Evolutionary conservation across 257 asterid species (phyloP), one percentile per base, ranked within the genome.

Genomic region (Haberlea rhodopensis): DNA sequence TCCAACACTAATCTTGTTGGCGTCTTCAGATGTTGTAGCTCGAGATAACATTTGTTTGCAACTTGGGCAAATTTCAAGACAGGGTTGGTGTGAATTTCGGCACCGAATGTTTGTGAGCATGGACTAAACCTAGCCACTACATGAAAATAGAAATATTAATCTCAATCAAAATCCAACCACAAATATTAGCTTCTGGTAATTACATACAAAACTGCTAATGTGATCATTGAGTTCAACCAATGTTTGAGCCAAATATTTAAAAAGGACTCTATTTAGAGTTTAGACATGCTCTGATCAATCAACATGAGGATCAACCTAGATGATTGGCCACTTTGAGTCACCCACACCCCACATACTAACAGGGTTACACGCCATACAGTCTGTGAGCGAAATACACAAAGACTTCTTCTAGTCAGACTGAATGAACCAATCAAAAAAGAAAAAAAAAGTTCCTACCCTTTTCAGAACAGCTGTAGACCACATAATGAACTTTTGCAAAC

Each of bases 1-100:
- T 65, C 87, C 89, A 24, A 81, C 82, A 60, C 86, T 87, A 46
- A 84, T 83, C 80, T 76, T 89, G 78, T 54, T 71, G 57, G 79
- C 77, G 3, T 77, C 85, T 67, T 77, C 89, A 24, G 82, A 53
- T 6, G 79, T 16, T 8, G 86, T 67, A 40, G 88, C 56, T 63
- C 74, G 82, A 57, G 96, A 88, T 27, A 72, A 57, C 73, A 87
- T 82, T 25, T 79, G 79, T 55, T 75, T 84, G 59, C 75, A 81
- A 70, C 16, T 53, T 68, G 62, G 63, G 67, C 24, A 62, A 74
- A 67, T 19, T 19, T 82, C 23, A 55, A 13, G 63, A 70, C 27
- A 19, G 68, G 53, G 73, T 63, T 71, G 65, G 57, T 23, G 53
- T 43, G 49, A 25, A 63, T 67, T 69, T 69, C 57, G 27, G 81